These are phyloP conservation scores for Bipolaris zeicola DNA, from an alignment of 2,329 filamentous ascomycete species.

Conservation along the genomic window DNA sequence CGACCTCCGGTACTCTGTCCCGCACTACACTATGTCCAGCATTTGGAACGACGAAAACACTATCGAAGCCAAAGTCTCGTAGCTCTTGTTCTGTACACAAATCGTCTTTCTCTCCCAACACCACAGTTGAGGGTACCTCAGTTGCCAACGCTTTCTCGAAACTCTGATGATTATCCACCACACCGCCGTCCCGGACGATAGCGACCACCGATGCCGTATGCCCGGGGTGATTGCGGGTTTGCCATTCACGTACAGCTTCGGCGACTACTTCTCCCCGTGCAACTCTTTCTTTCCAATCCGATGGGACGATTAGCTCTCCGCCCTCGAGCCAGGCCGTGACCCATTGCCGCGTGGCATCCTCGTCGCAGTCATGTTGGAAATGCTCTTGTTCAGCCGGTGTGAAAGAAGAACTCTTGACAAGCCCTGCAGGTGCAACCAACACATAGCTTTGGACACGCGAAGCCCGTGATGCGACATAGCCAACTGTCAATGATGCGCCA, in stretches of 20 bases:
- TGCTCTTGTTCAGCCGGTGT: slow-evolving; percentile 26
- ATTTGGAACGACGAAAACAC: slow-evolving; percentile 47
- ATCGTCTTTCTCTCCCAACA: slow-evolving; percentile 49
- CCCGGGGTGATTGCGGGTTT: slow-evolving; percentile 54
- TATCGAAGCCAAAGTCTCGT: slow-evolving; percentile 38
- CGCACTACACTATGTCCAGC: slow-evolving; percentile 52
- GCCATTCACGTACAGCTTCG: slow-evolving; percentile 56
- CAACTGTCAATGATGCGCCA: slow-evolving; percentile 50
- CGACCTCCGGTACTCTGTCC: slow-evolving; percentile 47
- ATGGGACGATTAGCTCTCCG: slow-evolving; percentile 49
- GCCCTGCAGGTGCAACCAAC: slow-evolving; percentile 57
- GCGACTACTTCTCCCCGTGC: slow-evolving; percentile 53
- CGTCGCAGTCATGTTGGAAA: slow-evolving; percentile 36
- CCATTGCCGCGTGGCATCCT: slow-evolving; percentile 44
- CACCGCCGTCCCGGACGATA: slow-evolving; percentile 55
- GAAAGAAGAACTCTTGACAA: slow-evolving; percentile 43
- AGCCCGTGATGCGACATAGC: slow-evolving; percentile 46
- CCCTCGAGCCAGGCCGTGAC: slow-evolving; percentile 53
- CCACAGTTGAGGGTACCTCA: slow-evolving; percentile 33
- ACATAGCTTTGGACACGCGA: slow-evolving; percentile 44
- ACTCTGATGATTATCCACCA: slow-evolving; percentile 47
- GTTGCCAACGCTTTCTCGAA: slow-evolving; percentile 38
- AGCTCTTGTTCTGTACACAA: slow-evolving; percentile 44
- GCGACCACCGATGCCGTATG: slow-evolving; percentile 55
- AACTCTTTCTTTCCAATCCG: slow-evolving; percentile 54